Evolutionary conservation across 148 eudicot species (phyloP).

Genomic region (Bassia scoparia): DNA sequence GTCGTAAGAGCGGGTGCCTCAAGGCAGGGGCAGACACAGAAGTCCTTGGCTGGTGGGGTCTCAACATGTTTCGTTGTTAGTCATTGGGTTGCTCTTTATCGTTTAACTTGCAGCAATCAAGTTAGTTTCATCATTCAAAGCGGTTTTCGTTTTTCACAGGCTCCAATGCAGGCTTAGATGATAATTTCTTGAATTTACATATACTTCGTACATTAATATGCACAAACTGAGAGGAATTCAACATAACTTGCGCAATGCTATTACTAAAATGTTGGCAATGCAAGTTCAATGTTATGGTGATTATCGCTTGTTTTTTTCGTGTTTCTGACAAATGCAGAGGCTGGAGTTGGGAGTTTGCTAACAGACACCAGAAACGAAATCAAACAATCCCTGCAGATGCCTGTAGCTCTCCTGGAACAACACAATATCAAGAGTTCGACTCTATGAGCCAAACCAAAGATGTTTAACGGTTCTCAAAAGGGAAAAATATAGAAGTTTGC

Average conservation of each 20-base stretch:
- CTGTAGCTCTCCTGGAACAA: slow-evolving; percentile 26
- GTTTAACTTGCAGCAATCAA: slow-evolving; percentile 19
- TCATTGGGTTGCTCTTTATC: slow-evolving; percentile 11
- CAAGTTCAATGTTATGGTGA: no score
- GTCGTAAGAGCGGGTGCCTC: slow-evolving; percentile 12
- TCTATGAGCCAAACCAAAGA: slow-evolving; percentile 30
- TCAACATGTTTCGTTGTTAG: slow-evolving; percentile 20
- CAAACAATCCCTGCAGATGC: slow-evolving; percentile 33
- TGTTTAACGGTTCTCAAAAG: slow-evolving; percentile 37
- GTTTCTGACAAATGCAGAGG: slow-evolving; percentile 27
- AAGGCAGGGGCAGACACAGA: neutral
- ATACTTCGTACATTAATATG: no score
- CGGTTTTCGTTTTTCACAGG: neutral
- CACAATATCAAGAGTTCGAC: slow-evolving; percentile 32
- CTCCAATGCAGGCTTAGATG: no score
- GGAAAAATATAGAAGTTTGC: slow-evolving; percentile 38
- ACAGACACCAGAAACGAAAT: slow-evolving; percentile 30
- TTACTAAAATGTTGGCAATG: neutral
- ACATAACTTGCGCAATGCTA: neutral
- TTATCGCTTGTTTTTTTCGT: no score
- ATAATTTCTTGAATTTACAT: no score
- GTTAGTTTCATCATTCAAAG: slow-evolving; percentile 8
- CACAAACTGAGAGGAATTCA: no score
- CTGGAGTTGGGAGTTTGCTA: slow-evolving; percentile 41
- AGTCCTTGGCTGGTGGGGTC: neutral